phyloP scores from a whole-genome alignment of 305 asterid genomes.

The Solanum chacoense region DNA sequence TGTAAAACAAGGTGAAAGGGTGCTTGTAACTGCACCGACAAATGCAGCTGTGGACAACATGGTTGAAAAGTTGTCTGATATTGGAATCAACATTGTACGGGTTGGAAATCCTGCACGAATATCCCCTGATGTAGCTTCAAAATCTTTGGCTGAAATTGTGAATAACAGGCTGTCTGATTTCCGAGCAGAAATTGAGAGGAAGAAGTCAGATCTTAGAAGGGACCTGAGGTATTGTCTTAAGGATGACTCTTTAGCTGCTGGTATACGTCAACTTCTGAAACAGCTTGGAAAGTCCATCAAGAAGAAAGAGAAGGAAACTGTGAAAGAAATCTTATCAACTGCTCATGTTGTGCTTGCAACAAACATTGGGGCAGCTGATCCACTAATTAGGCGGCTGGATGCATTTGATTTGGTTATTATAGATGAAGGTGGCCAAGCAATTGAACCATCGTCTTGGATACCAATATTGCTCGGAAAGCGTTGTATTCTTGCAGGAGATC shows the following conservation, averaged over 20 bases:
- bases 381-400: constrained; percentile 63
- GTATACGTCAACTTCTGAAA: constrained; percentile 95
- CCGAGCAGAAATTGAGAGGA: constrained; percentile 69
- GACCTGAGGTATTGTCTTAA: constrained; percentile 79
- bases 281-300: constrained; percentile 87
- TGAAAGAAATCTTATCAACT: constrained; percentile 58
- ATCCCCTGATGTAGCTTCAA: constrained; percentile 74
- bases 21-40: constrained; percentile 95
- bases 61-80: constrained; percentile 78
- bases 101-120: constrained; percentile 93
- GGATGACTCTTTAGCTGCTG: constrained; percentile 96
- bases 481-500: constrained; percentile 91
- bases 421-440: constrained; percentile 96
- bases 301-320: constrained; percentile 93
- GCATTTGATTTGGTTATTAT: constrained; percentile 82
- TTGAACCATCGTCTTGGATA: constrained; percentile 97
- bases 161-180: constrained; percentile 63
- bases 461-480: constrained; percentile 91
- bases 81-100: constrained; percentile 66
- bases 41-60: constrained; percentile 98
- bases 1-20: constrained; percentile 81
- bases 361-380: constrained; percentile 94
- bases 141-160: constrained; percentile 81
- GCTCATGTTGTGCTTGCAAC: constrained; percentile 94
- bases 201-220: constrained; percentile 78